These are phyloP conservation scores for Aegilops sharonensis DNA, from an alignment of 176 grass and related monocot genomes.

Conservation along the genomic window DNA sequence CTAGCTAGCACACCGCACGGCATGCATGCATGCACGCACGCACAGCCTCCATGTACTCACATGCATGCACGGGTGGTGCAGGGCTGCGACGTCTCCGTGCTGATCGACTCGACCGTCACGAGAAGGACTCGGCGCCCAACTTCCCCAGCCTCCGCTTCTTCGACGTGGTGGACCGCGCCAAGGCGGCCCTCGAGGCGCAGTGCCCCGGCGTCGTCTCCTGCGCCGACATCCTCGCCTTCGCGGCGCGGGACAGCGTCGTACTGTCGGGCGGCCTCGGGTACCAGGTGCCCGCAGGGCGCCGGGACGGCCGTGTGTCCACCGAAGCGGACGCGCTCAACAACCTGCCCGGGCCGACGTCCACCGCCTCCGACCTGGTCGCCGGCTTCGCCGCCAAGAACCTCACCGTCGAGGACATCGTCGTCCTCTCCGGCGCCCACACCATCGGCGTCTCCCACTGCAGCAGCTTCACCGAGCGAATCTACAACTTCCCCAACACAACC, in stretches of 20 bases:
- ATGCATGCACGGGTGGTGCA: not conserved
- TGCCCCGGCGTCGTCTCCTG: conserved; percentile 61
- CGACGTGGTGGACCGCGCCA: conserved; percentile 44
- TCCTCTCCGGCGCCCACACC: conserved; percentile 61
- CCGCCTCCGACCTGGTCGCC: conserved; percentile 5
- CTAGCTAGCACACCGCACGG: no score
- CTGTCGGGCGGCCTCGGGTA: conserved; percentile 34
- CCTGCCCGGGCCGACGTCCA: conserved; percentile 39
- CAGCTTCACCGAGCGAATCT: conserved; percentile 34
- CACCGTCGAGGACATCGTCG: conserved; percentile 48
- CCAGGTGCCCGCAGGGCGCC: conserved; percentile 45
- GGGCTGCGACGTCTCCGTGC: conserved; percentile 59
- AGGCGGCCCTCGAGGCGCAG: conserved; percentile 37
- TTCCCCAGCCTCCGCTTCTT: conserved; percentile 56
- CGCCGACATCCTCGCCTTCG: conserved; percentile 72
- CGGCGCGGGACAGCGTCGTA: conserved; percentile 46
- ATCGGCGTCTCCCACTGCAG: conserved; percentile 54
- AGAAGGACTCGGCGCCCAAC: conserved; percentile 49
- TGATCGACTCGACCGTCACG: conserved; percentile 41
- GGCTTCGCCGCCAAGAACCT: conserved; percentile 50
- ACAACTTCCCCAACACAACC: conserved; percentile 39
- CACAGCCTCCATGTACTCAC: no score
- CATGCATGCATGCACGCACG: no score
- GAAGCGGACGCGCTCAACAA: not conserved
- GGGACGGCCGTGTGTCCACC: conserved; percentile 38